Conservation (phyloP, 352 stramenopile genomes). For the Phytopythium ostracodes region DNA sequence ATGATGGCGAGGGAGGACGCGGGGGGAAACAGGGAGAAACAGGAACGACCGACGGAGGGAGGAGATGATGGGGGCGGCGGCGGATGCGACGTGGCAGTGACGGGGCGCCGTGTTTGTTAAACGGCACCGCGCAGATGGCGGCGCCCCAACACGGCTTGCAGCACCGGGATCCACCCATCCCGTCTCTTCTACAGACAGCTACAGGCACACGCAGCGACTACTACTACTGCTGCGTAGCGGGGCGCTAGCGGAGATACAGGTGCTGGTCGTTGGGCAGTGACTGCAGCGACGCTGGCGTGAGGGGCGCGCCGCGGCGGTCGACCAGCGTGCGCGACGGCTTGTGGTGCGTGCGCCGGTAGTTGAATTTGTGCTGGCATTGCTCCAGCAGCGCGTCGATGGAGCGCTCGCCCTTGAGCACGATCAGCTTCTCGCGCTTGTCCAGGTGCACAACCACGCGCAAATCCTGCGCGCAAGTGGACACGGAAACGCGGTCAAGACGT, state of each 20-base stretch:
- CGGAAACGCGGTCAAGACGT: neutral
- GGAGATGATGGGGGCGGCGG: neutral
- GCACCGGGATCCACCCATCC: neutral
- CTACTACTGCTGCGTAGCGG: too few relatives aligned
- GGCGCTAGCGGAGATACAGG: constrained; percentile 27
- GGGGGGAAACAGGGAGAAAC: neutral
- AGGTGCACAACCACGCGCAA: constrained; percentile 30
- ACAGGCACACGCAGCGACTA: neutral
- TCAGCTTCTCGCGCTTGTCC: constrained; percentile 29
- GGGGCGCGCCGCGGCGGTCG: constrained; percentile 22
- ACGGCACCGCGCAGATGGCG: neutral
- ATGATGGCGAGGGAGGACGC: neutral
- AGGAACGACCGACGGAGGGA: neutral
- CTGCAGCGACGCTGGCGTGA: constrained; percentile 20
- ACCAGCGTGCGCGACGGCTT: constrained; percentile 20
- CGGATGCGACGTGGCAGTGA: constrained; percentile 1
- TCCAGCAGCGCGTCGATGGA: constrained; percentile 22
- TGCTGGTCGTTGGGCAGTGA: constrained; percentile 25
- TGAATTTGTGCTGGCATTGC: constrained; percentile 39
- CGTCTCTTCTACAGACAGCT: neutral
- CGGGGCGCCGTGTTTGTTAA: neutral
- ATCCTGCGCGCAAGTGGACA: constrained; percentile 13
- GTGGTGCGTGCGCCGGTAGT: constrained; percentile 14
- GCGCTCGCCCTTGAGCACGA: constrained; percentile 25
- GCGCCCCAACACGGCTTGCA: neutral